Percentiles rank a stretch among this genome's conserved stretches.
Conservation (phyloP, 1,284 basidiomycete genomes). For the Clitocybe nebularis region DNA sequence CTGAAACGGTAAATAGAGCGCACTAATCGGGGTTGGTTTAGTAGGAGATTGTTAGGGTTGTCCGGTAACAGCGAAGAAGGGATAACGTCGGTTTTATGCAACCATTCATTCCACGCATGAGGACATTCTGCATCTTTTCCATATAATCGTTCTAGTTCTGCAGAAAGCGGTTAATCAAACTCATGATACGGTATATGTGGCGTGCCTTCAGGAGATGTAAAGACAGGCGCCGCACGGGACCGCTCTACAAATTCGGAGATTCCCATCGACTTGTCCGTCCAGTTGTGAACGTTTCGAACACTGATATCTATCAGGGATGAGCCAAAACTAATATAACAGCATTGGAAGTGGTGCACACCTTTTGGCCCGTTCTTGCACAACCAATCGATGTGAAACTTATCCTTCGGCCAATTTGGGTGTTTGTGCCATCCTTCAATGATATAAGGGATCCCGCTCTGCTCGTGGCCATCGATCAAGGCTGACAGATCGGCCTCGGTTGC, state of each 20-base stretch:
- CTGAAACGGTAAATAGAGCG: conserved; percentile 14
- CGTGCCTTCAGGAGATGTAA: conserved; percentile 36
- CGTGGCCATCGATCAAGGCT: conserved; percentile 39
- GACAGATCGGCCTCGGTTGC: conserved; percentile 24
- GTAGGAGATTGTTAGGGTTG: conserved; percentile 50
- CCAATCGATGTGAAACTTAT: conserved; percentile 53
- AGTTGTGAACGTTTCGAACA: conserved; percentile 52
- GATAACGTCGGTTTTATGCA: conserved; percentile 40
- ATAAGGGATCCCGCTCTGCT: conserved; percentile 50
- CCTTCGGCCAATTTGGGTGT: conserved; percentile 45
- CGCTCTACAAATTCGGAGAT: conserved; percentile 43
- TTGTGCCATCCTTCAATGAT: conserved; percentile 59
- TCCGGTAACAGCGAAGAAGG: conserved; percentile 48
- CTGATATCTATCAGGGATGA: conserved; percentile 35
- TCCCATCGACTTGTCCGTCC: conserved; percentile 41
- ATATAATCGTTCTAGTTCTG: conserved; percentile 61
- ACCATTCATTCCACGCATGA: conserved; percentile 55
- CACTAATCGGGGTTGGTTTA: conserved; percentile 46
- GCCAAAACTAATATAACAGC: background rate
- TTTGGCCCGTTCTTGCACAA: conserved; percentile 34
- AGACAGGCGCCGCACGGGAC: conserved; percentile 30
- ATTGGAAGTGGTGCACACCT: conserved; percentile 24
- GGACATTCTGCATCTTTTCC: conserved; percentile 75
- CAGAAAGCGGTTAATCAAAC: conserved; percentile 7
- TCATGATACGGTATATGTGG: conserved; percentile 1